Base-by-base conservation (phyloP, 305 asterid species). In the Solanum hybrid region DNA sequence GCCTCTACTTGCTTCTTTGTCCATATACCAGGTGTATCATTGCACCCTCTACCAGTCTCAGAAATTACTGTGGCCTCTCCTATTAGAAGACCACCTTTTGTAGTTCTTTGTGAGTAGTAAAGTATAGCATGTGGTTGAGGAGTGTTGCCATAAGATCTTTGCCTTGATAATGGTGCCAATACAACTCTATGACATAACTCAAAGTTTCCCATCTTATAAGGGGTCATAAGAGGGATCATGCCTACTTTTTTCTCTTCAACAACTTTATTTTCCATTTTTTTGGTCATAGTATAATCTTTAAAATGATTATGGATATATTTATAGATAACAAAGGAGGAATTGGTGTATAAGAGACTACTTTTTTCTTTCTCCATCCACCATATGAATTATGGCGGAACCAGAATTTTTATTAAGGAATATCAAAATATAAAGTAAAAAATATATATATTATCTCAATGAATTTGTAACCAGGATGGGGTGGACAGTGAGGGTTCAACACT, bases 1-100 rank as follows among this genome's bases (percentile, higher is more conserved):
- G 97, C 97, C 89, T 95, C 94, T 1, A 94, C 94, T 93, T 94
- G 98, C 84, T 96, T 95, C 91, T 91, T 92, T 22, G 95, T 94
- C 98, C 97, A 96, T 88, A 95, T 89, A 40, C 51, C 51, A 40
- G 51, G 51, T 40, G 1, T 5, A 40, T 40, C 51, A 3, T 40
- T 40, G 4, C 4, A 40, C 2, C 15, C 51, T 40, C 3, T 40
- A 5, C 51, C 51, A 40, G 0, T 40, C 4, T 40, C 51, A 40
- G 51, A 40, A 40, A 40, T 40, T 0, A 11, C 5, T 11, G 51
- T 40, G 51, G 15, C 51, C 51, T 40, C 15, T 40, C 35, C 6
- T 32, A 32, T 32, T 32, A 32, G 35, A 32, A 32, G 35, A 4
- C 35, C 35, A 32, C 35, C 35, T 32, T 32, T 32, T 32, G 35